phyloP scores from a whole-genome alignment of 1,284 basidiomycete species.

The Papiliotrema nemorosa region DNA sequence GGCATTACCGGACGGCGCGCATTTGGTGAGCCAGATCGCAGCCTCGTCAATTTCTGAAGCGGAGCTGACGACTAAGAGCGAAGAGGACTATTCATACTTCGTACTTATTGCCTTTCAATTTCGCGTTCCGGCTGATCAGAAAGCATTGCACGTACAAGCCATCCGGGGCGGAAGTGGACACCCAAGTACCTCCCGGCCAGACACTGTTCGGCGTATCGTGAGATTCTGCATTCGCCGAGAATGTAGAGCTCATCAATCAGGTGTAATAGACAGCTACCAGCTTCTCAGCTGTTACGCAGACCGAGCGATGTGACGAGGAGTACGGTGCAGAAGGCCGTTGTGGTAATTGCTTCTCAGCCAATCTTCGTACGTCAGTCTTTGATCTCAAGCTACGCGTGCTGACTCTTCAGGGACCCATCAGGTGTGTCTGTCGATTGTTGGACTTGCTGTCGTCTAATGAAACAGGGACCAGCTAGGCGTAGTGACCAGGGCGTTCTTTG shows the following conservation, averaged over 20 bases:
- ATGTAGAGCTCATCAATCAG: slow-evolving; percentile 51
- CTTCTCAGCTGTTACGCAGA: slow-evolving; percentile 74
- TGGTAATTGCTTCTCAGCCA: slow-evolving; percentile 85
- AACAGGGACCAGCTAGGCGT: slow-evolving; percentile 92
- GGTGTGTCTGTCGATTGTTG: too few relatives aligned
- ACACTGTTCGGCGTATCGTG: slow-evolving; percentile 93
- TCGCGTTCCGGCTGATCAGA: slow-evolving; percentile 45
- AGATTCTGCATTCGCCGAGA: slow-evolving; percentile 38
- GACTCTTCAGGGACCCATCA: too few relatives aligned
- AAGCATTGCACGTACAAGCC: slow-evolving; percentile 58
- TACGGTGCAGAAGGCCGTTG: slow-evolving; percentile 96
- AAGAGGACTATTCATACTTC: slow-evolving; percentile 97
- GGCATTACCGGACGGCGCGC: slow-evolving; percentile 95
- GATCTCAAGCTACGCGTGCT: too few relatives aligned
- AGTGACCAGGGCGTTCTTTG: slow-evolving; percentile 84
- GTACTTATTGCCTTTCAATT: slow-evolving; percentile 23
- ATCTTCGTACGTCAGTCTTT: slow-evolving; percentile 59
- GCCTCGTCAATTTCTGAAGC: not conserved
- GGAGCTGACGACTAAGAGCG: slow-evolving; percentile 56
- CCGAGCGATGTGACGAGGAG: slow-evolving; percentile 86
- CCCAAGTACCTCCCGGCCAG: slow-evolving; percentile 45
- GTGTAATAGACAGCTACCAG: slow-evolving; percentile 91
- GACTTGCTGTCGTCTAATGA: not conserved
- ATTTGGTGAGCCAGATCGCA: slow-evolving; percentile 63
- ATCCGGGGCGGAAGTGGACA: slow-evolving; percentile 12